A percentile compares a stretch with the other conserved stretches of the same genome.
phyloP scores from a whole-genome alignment of 1,139 yeast genomes.

The Pichia sp. region DNA sequence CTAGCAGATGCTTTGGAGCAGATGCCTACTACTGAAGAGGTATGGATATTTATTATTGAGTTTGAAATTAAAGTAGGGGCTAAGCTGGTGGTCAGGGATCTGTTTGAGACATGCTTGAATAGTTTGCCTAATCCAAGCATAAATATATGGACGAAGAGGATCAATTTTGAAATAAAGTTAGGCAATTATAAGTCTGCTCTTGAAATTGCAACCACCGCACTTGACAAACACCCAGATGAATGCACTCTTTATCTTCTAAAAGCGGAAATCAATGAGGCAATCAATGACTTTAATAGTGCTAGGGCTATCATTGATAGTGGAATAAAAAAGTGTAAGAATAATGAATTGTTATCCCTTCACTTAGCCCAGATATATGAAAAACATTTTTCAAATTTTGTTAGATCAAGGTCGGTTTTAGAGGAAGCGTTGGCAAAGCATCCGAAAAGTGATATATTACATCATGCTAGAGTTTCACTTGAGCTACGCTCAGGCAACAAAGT shows the following conservation, averaged over 20 bases:
- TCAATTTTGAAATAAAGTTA: constrained; percentile 49
- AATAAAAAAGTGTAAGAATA: constrained; percentile 42
- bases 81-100: constrained; percentile 37
- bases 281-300: constrained; percentile 37
- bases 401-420: constrained; percentile 73
- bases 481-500: constrained; percentile 40
- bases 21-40: constrained; percentile 44
- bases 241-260: constrained; percentile 55
- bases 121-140: constrained; percentile 36
- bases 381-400: constrained; percentile 39
- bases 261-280: constrained; percentile 45
- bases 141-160: constrained; percentile 60
- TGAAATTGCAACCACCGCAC: constrained; percentile 40
- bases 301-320: constrained; percentile 48
- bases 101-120: constrained; percentile 40
- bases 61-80: constrained; percentile 50
- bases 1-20: constrained; percentile 44
- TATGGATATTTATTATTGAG: constrained; percentile 71
- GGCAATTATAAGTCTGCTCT: constrained; percentile 37
- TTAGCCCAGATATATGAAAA: constrained; percentile 48
- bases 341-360: constrained; percentile 51
- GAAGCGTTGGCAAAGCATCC: constrained; percentile 56
- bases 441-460: constrained; percentile 49
- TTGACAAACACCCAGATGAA: constrained; percentile 42
- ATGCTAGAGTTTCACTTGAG: constrained; percentile 59